Conservation (phyloP, 192 early-diverging fungal genomes). For the Gaertneriomyces semiglobifer region DNA sequence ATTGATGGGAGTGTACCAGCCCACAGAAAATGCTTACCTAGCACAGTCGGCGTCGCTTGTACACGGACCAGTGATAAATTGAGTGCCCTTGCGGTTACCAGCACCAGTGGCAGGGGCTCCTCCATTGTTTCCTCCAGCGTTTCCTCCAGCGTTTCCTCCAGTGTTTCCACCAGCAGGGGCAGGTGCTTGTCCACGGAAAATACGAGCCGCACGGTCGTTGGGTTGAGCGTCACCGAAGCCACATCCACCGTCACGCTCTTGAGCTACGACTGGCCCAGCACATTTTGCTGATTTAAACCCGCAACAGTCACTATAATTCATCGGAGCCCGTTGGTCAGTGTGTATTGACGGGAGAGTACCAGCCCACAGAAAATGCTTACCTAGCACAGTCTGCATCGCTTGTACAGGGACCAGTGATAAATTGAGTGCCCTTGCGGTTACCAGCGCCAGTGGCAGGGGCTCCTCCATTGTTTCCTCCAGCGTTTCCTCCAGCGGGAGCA, state of each 20-base stretch:
- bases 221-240: slow-evolving; percentile 31
- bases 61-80: slow-evolving; percentile 33
- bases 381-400: slow-evolving; percentile 26
- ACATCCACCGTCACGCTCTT: slow-evolving; percentile 33
- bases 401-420: slow-evolving; percentile 31
- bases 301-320: slow-evolving; percentile 38
- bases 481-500: background rate
- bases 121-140: background rate
- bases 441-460: slow-evolving; percentile 17
- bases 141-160: no score
- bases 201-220: slow-evolving; percentile 23
- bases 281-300: slow-evolving; percentile 30
- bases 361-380: no score
- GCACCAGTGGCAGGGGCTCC: slow-evolving; percentile 16
- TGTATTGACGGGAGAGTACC: no score
- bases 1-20: no score
- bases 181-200: slow-evolving; percentile 13
- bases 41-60: background rate
- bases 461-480: background rate
- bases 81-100: slow-evolving; percentile 16
- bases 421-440: slow-evolving; percentile 20
- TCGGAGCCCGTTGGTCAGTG: no score
- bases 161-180: no score
- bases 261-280: slow-evolving; percentile 28
- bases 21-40: slow-evolving; percentile 19